Base-by-base conservation (phyloP, 225 moss, liverwort and hornwort genomes). In the Sphagnum tenellum region DNA sequence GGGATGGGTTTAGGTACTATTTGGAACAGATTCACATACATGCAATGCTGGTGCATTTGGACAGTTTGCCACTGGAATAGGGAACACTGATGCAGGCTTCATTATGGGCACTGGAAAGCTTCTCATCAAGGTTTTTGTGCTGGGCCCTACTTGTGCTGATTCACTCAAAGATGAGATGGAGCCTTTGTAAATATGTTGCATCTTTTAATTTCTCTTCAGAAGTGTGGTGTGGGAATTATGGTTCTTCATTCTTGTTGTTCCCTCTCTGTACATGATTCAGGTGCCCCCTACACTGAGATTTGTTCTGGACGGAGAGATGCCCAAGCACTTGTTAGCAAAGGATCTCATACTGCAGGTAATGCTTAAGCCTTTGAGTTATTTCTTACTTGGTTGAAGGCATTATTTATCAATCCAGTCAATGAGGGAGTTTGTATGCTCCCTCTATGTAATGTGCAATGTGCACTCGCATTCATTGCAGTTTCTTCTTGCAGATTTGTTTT, bases 31-130 rank as follows among this genome's bases (percentile, higher is more conserved):
- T 68, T 98, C 96, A 12, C 96, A 98, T 63, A 93, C 92, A 5
- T 98, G 96, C 77, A 98, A 83, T 70, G 96, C 96, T 66, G 96
- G 96, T 59, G 92, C 96, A 46, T 98, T 93, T 64, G 96, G 96
- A 70, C 96, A 98, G 75, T 98, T 98, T 66, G 92, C 92, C 69
- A 89, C 92, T 69, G 92, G 96, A 56, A 98, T 98, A 48, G 96
- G 92, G 45, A 96, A 92, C 60, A 96, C 95, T 55, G 92, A 96
- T 76, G 96, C 92, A 64, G 96, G 96, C 61, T 98, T 98, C 46
- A 98, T 98, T 14, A 86, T 98, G 85, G 96, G 92, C 66, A 98
- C 96, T 29, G 96, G 96, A 49, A 98, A 93, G 76, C 85, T 98
- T 50, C 83, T 98, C 58, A 82, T 95, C n/a, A 95, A 95, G 88